A percentile compares a stretch with the other conserved stretches of the same genome.
These are phyloP conservation scores for Diaporthe velutina DNA, from an alignment of 2,329 filamentous ascomycete genomes.

Conservation along the genomic window DNA sequence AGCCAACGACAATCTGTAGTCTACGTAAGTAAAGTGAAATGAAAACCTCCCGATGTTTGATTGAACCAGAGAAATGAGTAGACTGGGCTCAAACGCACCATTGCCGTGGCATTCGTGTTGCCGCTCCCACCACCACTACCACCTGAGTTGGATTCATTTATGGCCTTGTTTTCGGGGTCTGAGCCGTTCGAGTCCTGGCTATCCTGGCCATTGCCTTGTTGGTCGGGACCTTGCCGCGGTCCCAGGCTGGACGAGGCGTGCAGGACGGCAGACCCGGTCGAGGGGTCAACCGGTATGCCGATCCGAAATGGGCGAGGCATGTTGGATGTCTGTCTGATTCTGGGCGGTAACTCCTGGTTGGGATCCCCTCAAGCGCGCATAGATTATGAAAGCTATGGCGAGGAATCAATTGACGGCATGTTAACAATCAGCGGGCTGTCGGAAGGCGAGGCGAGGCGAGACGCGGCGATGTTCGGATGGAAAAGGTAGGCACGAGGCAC, in stretches of 20 bases:
- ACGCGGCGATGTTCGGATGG: conserved; percentile 4
- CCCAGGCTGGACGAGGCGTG: conserved; percentile 17
- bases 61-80: background rate
- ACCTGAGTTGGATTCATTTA: background rate
- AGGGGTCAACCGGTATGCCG: conserved; percentile 27
- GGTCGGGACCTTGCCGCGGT: conserved; percentile 13
- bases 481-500: conserved; percentile 3
- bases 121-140: background rate
- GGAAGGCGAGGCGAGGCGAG: background rate
- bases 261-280: conserved; percentile 23
- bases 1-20: conserved; percentile 44
- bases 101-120: conserved; percentile 30
- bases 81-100: conserved; percentile 24
- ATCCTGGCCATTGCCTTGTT: conserved; percentile 3
- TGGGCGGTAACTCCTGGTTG: background rate
- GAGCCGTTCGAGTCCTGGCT: background rate
- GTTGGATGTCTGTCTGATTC: background rate
- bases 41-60: background rate
- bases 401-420: conserved; percentile 32
- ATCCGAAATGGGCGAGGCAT: conserved; percentile 30
- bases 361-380: background rate
- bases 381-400: conserved; percentile 12
- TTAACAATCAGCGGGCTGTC: conserved; percentile 7
- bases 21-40: background rate
- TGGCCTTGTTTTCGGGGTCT: background rate